A percentile compares a stretch with the other conserved stretches of the same genome.
phyloP scores from a whole-genome alignment of 139 green algal species.

The Pedinophyceae sp. region DNA sequence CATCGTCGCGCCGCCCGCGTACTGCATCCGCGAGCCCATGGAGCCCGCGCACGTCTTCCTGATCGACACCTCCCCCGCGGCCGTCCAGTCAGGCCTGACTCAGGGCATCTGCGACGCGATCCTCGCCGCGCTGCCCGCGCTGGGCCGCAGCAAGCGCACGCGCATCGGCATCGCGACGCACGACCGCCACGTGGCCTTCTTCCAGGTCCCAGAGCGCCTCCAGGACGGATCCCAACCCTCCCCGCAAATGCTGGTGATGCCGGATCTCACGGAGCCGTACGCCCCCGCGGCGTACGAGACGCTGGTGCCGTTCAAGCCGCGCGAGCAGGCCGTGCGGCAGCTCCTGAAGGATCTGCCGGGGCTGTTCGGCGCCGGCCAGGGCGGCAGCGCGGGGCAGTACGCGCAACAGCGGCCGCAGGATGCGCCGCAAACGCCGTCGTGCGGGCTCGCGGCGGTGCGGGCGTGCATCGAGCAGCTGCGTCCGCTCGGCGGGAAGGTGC shows the following conservation, averaged over 20 bases:
- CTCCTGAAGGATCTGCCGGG: background rate
- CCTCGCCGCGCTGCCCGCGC: slow-evolving; percentile 31
- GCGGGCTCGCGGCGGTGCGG: no score
- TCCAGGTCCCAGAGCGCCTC: slow-evolving; percentile 24
- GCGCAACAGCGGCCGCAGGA: no score
- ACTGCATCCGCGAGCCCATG: slow-evolving; percentile 32
- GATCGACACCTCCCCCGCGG: slow-evolving; percentile 49
- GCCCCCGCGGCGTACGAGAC: slow-evolving; percentile 1
- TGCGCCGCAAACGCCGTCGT: no score
- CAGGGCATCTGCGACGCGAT: slow-evolving; percentile 44
- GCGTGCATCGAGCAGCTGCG: background rate
- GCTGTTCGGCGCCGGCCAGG: background rate
- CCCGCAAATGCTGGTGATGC: slow-evolving; percentile 67
- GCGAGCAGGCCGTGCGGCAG: no score
- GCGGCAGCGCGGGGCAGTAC: background rate
- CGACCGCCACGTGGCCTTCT: slow-evolving; percentile 71
- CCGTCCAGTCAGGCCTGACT: slow-evolving; percentile 43
- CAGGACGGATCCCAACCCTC: slow-evolving; percentile 7
- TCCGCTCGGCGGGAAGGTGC: slow-evolving; percentile 50
- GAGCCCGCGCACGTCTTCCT: slow-evolving; percentile 60
- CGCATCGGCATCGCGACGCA: slow-evolving; percentile 65
- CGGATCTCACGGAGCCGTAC: slow-evolving; percentile 43
- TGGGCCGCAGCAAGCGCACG: slow-evolving; percentile 41
- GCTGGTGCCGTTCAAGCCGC: slow-evolving; percentile 25
- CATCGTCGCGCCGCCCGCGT: background rate